Conservation (phyloP, 441 rosid species). For the Flueggea neowawraea region DNA sequence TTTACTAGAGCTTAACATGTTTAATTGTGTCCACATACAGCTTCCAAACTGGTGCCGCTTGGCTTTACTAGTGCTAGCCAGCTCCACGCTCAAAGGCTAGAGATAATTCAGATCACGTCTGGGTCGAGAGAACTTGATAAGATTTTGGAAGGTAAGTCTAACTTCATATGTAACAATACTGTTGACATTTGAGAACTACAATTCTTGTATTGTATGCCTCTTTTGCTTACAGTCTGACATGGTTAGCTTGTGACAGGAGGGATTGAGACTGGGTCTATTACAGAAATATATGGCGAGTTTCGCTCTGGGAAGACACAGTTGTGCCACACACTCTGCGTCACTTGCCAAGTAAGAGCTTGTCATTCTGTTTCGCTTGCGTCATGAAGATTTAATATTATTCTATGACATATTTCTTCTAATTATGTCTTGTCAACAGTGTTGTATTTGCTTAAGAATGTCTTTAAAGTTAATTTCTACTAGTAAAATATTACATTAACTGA, state of each 20-base stretch:
- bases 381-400: neutral
- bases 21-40: constrained; percentile 33
- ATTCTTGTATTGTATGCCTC: no score
- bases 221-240: constrained; percentile 11
- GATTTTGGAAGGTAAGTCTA: constrained; percentile 69
- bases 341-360: constrained; percentile 75
- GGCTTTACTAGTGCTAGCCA: constrained; percentile 96
- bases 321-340: constrained; percentile 94
- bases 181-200: no score
- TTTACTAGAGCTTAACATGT: neutral
- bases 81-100: constrained; percentile 89
- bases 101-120: constrained; percentile 94
- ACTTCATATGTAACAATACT: neutral
- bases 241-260: constrained; percentile 49
- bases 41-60: constrained; percentile 86
- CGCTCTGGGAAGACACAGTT: constrained; percentile 98
- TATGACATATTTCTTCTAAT: neutral
- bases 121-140: constrained; percentile 96
- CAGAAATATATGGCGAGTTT: constrained; percentile 95
- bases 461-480: neutral
- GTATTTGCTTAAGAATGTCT: no score
- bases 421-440: no score
- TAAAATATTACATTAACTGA: neutral
- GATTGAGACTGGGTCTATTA: constrained; percentile 93
- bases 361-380: constrained; percentile 11